phyloP scores from a whole-genome alignment of 73 alveolate species.

The Breviolum minutum region DNA sequence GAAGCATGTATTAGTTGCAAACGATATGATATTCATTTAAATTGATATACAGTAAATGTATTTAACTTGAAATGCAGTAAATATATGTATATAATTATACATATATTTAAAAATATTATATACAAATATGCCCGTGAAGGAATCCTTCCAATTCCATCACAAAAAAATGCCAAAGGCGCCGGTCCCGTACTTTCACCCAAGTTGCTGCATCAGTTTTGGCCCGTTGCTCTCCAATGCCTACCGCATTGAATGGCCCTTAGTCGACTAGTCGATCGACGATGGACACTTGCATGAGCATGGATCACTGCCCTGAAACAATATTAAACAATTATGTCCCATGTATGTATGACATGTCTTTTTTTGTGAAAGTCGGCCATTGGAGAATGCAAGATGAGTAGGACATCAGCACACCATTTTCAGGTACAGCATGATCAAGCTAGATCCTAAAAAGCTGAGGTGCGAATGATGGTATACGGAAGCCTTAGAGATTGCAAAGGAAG shows the following conservation, averaged over 20 bases:
- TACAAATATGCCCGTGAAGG: background rate
- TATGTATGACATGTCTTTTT: no score
- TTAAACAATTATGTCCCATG: background rate
- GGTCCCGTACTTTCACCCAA: background rate
- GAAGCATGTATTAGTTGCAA: no score
- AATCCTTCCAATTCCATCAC: background rate
- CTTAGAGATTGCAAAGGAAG: background rate
- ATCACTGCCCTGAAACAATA: background rate
- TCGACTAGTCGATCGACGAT: background rate
- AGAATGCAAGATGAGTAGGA: background rate
- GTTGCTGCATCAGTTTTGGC: constrained; percentile 81
- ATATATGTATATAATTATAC: no score
- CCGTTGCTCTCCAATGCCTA: constrained; percentile 95
- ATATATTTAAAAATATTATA: background rate
- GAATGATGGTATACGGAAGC: constrained; percentile 92
- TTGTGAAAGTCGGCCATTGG: background rate
- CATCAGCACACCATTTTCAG: background rate
- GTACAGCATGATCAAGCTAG: background rate
- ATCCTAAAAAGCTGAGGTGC: background rate
- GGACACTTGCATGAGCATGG: no score
- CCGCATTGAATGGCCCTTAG: constrained; percentile 91
- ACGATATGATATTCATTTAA: no score
- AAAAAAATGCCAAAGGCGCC: background rate
- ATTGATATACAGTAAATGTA: no score
- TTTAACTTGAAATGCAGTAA: no score